A percentile compares a stretch with the other conserved stretches of the same genome.
Conservation (phyloP, 208 protist genomes). For the Trypanosoma brucei region DNA sequence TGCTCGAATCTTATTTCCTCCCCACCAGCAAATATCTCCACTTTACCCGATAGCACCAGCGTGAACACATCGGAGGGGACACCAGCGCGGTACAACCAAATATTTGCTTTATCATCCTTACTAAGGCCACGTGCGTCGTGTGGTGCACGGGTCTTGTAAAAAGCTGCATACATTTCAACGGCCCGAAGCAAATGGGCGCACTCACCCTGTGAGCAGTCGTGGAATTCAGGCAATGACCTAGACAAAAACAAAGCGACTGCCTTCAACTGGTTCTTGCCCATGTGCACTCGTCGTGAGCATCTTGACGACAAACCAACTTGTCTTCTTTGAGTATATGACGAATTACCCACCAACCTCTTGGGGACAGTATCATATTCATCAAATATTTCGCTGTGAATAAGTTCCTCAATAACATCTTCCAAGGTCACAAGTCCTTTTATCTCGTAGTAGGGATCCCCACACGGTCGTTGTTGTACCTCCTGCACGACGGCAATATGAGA, state of each 20-base stretch:
- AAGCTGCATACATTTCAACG: conserved; percentile 46
- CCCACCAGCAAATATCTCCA: conserved; percentile 84
- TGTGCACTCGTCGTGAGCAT: conserved; percentile 63
- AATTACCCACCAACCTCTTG: conserved; percentile 7
- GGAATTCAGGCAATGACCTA: conserved; percentile 73
- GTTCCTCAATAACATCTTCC: conserved; percentile 96
- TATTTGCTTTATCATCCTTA: conserved; percentile 76
- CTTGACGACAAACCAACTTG: conserved; percentile 75
- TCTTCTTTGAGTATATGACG: conserved; percentile 28
- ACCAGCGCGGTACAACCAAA: conserved; percentile 87
- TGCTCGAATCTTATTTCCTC: conserved; percentile 81
- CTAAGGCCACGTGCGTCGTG: conserved; percentile 70
- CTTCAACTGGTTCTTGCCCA: conserved; percentile 82
- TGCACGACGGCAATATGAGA: conserved; percentile 93
- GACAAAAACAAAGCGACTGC: conserved; percentile 79
- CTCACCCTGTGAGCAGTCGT: conserved; percentile 35
- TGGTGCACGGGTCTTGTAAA: conserved; percentile 76
- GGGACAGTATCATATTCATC: conserved; percentile 94
- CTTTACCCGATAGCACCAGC: conserved; percentile 73
- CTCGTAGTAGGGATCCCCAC: conserved; percentile 93
- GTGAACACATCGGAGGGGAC: conserved; percentile 80
- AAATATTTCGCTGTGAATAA: conserved; percentile 96
- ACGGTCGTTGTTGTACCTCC: conserved; percentile 81
- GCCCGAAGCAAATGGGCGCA: conserved; percentile 37
- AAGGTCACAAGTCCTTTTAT: conserved; percentile 94